These are phyloP conservation scores for Oryza australiensis DNA, from an alignment of 176 grass and related monocot species.

Conservation along the genomic window DNA sequence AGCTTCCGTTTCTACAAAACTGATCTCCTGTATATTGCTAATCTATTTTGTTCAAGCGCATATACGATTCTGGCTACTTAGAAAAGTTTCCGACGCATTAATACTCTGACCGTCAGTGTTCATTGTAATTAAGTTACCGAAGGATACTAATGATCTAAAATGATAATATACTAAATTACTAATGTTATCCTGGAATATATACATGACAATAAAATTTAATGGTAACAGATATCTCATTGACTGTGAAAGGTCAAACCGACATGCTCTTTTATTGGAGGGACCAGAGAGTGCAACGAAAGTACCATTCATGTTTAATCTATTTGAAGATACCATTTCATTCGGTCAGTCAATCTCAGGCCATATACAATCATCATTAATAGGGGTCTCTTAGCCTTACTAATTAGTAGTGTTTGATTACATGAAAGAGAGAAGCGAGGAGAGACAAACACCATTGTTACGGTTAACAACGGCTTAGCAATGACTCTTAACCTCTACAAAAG, in stretches of 20 bases:
- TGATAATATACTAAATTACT: background rate
- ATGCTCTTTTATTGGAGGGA: too few species aligned
- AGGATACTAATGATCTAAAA: background rate
- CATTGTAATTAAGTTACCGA: background rate
- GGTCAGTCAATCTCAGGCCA: background rate
- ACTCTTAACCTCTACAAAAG: too few species aligned
- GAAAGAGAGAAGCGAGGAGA: too few species aligned
- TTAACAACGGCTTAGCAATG: too few species aligned
- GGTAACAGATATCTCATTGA: background rate
- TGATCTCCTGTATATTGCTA: background rate
- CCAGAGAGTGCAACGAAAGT: background rate
- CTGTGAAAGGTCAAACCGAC: too few species aligned
- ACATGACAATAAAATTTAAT: background rate
- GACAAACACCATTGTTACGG: too few species aligned
- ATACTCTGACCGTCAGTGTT: background rate
- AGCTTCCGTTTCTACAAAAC: background rate
- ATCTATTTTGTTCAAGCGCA: background rate
- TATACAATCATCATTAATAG: too few species aligned
- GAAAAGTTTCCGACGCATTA: background rate
- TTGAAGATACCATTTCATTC: background rate
- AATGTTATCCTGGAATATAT: background rate
- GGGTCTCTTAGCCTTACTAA: too few species aligned
- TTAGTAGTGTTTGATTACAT: too few species aligned
- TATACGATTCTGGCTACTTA: background rate
- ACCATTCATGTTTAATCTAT: background rate